These are phyloP conservation scores for Ceratonia siliqua DNA, from an alignment of 306 rosid genomes.

Conservation along the genomic window DNA sequence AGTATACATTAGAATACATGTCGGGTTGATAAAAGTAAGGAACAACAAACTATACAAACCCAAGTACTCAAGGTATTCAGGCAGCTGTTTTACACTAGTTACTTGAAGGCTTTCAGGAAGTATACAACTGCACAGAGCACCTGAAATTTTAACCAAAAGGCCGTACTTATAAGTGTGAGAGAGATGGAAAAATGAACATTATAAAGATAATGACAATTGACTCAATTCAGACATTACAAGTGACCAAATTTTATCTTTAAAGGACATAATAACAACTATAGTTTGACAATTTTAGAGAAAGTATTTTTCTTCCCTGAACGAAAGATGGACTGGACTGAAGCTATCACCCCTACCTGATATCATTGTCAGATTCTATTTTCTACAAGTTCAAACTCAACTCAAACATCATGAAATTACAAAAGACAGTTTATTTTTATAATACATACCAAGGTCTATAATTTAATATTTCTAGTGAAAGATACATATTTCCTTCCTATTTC, in stretches of 20 bases:
- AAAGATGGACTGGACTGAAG: constrained; percentile 8
- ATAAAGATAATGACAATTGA: neutral
- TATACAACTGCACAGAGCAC: constrained; percentile 85
- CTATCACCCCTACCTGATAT: constrained; percentile 15
- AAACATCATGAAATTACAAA: constrained; percentile 7
- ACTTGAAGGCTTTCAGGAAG: constrained; percentile 96
- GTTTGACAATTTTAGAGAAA: neutral
- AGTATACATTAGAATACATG: constrained; percentile 11
- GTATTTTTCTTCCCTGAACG: constrained; percentile 13
- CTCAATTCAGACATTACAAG: neutral
- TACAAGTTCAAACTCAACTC: neutral
- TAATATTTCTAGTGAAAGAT: neutral
- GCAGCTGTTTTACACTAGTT: constrained; percentile 71
- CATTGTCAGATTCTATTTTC: neutral
- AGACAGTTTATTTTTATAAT: neutral
- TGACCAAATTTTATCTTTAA: neutral
- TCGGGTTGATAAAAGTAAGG: neutral
- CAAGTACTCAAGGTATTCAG: constrained; percentile 71
- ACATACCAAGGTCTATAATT: neutral
- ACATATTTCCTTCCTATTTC: neutral
- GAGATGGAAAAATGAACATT: neutral
- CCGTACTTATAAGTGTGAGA: constrained; percentile 7
- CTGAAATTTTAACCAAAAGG: constrained; percentile 57
- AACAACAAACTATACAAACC: constrained; percentile 51
- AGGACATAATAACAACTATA: neutral